Percentiles rank a stretch among this genome's conserved stretches.
Evolutionary conservation across 1,284 basidiomycete species (phyloP).

Genomic region (Wallemia mellicola): DNA sequence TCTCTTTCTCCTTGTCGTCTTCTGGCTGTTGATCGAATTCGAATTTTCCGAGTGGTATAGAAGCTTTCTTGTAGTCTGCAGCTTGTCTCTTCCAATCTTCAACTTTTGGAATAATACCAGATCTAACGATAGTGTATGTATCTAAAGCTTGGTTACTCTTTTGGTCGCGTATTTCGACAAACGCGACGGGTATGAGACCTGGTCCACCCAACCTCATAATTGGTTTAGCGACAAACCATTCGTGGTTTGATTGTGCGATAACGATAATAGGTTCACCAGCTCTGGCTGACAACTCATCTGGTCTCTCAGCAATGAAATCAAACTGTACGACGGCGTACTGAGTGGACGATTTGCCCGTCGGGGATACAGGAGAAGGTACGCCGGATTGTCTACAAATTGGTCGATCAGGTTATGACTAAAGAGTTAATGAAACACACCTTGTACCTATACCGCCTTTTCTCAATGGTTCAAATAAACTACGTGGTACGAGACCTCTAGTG

Average conservation of each 20-base stretch:
- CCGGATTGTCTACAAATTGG: not conserved
- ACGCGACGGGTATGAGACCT: conserved; percentile 82
- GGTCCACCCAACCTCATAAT: conserved; percentile 81
- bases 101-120: conserved; percentile 62
- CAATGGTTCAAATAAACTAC: not conserved
- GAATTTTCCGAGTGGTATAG: conserved; percentile 72
- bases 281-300: conserved; percentile 85
- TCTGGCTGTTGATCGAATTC: conserved; percentile 25
- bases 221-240: conserved; percentile 42
- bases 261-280: conserved; percentile 68
- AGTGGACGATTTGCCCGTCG: conserved; percentile 7
- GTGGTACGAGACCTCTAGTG: not conserved
- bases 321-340: conserved; percentile 77
- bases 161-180: conserved; percentile 85
- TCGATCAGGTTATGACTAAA: not conserved
- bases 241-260: conserved; percentile 6
- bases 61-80: conserved; percentile 79
- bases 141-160: conserved; percentile 37
- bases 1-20: conserved; percentile 1
- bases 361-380: not conserved
- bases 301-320: conserved; percentile 75
- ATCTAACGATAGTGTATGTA: conserved; percentile 32
- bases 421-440: not conserved
- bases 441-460: not conserved
- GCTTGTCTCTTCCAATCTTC: conserved; percentile 96